A percentile compares a stretch with the other conserved stretches of the same genome.
These are phyloP conservation scores for Phytopythium helicoides DNA, from an alignment of 352 stramenopile genomes.

Conservation along the genomic window DNA sequence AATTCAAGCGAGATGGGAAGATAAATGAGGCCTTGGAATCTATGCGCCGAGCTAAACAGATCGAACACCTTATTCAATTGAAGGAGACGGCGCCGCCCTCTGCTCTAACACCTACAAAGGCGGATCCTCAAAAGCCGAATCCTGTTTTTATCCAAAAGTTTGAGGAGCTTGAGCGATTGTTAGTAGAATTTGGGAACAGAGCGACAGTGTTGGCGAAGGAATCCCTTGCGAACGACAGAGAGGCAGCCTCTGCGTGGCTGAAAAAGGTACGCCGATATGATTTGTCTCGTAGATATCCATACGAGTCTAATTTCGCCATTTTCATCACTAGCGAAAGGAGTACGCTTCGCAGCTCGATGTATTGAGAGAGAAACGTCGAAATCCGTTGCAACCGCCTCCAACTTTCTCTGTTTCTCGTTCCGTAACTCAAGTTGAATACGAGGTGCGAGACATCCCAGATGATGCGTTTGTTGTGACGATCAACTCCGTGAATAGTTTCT, in stretches of 20 bases:
- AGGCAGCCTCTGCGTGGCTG: slow-evolving; percentile 52
- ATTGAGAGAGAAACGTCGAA: slow-evolving; percentile 45
- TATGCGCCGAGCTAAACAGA: slow-evolving; percentile 70
- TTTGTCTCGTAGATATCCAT: no score
- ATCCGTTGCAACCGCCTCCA: slow-evolving; percentile 50
- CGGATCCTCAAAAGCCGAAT: slow-evolving; percentile 10
- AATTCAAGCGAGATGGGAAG: slow-evolving; percentile 55
- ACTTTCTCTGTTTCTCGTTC: slow-evolving; percentile 36
- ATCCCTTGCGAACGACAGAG: slow-evolving; percentile 41
- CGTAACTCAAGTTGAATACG: slow-evolving; percentile 38
- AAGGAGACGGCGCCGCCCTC: slow-evolving; percentile 20
- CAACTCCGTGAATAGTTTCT: slow-evolving; percentile 39
- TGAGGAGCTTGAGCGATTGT: slow-evolving; percentile 52
- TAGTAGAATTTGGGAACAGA: slow-evolving; percentile 67
- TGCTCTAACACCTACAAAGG: no score
- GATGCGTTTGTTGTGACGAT: slow-evolving; percentile 56
- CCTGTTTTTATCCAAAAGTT: slow-evolving; percentile 28
- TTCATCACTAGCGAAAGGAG: slow-evolving; percentile 62
- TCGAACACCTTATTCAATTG: slow-evolving; percentile 54
- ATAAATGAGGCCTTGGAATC: slow-evolving; percentile 55
- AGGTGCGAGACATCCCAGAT: slow-evolving; percentile 38
- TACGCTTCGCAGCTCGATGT: slow-evolving; percentile 51
- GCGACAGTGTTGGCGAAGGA: slow-evolving; percentile 49
- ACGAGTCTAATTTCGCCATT: no score
- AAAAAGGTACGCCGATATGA: slow-evolving; percentile 57